phyloP scores from a whole-genome alignment of 176 grass and related monocot species.

The Chrysopogon serrulatus region DNA sequence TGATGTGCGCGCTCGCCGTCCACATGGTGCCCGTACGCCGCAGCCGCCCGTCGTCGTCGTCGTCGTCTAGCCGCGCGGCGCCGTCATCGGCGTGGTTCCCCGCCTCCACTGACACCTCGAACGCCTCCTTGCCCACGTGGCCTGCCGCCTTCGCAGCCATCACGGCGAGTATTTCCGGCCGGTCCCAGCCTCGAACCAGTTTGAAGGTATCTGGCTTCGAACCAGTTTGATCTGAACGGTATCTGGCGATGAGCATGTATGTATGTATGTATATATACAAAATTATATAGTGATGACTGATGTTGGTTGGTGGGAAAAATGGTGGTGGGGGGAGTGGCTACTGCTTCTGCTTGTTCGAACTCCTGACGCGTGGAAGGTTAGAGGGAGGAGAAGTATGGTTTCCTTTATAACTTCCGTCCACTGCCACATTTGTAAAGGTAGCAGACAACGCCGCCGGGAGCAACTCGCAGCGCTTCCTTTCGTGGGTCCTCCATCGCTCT shows the following conservation, averaged over 20 bases:
- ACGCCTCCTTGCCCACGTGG: not conserved
- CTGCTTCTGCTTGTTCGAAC: too few species aligned
- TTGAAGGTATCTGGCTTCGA: too few species aligned
- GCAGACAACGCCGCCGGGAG: too few species aligned
- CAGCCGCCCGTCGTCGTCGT: slow-evolving; percentile 62
- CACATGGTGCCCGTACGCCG: slow-evolving; percentile 61
- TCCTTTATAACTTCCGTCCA: not conserved
- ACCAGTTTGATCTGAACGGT: too few species aligned
- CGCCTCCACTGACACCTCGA: slow-evolving; percentile 24
- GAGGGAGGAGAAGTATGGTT: too few species aligned
- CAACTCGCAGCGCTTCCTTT: too few species aligned
- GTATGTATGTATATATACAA: too few species aligned
- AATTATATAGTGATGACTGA: not conserved
- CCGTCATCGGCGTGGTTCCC: slow-evolving; percentile 4
- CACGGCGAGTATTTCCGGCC: not conserved
- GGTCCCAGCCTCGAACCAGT: not conserved
- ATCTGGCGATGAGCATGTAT: not conserved
- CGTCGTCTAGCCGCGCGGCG: slow-evolving; percentile 40
- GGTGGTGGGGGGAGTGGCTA: not conserved
- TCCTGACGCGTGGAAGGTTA: not conserved
- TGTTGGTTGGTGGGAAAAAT: too few species aligned
- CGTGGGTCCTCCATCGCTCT: too few species aligned
- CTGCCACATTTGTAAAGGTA: too few species aligned
- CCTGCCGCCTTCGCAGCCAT: not conserved
- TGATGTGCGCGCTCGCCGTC: slow-evolving; percentile 95